Percentiles rank a stretch among this genome's conserved stretches.
These are phyloP conservation scores for Xylaria scruposa DNA, from an alignment of 495 filamentous ascomycete genomes.

Conservation along the genomic window DNA sequence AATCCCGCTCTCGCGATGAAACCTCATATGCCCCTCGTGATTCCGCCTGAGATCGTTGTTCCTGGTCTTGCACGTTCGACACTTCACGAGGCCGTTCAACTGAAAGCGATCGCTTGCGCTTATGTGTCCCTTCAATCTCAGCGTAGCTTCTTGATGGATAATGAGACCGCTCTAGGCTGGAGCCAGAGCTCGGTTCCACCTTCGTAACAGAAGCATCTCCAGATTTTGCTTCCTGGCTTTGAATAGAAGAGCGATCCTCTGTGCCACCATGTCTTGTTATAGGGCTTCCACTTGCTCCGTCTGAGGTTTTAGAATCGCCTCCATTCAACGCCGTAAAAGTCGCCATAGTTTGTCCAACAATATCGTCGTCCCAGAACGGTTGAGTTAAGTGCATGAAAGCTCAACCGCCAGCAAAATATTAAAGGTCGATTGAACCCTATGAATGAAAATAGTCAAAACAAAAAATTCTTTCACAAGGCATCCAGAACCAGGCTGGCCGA, in stretches of 20 bases:
- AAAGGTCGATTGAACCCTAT: background rate
- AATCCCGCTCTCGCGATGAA: constrained; percentile 50
- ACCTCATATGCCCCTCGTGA: constrained; percentile 50
- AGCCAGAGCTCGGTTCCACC: constrained; percentile 41
- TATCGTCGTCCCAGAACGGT: constrained; percentile 38
- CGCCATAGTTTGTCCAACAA: constrained; percentile 51
- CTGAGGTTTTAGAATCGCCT: constrained; percentile 50
- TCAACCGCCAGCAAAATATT: constrained; percentile 7
- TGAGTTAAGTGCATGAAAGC: constrained; percentile 38
- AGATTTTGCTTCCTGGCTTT: constrained; percentile 43
- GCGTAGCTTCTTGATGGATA: constrained; percentile 46
- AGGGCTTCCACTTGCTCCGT: constrained; percentile 37
- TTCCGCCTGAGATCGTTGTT: constrained; percentile 45
- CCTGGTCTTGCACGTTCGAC: constrained; percentile 37
- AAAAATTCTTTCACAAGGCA: background rate
- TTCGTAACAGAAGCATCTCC: constrained; percentile 40
- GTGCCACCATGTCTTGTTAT: constrained; percentile 34
- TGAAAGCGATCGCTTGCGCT: constrained; percentile 61
- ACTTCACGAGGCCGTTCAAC: constrained; percentile 45
- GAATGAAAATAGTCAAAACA: background rate
- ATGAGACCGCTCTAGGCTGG: constrained; percentile 46
- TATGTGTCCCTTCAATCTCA: constrained; percentile 53
- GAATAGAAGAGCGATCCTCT: constrained; percentile 37
- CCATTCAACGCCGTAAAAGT: constrained; percentile 58
- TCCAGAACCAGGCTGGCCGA: constrained; percentile 4